Percentiles rank a stretch among this genome's conserved stretches.
These are phyloP conservation scores for Solanum neorickii DNA, from an alignment of 257 asterid species.

Conservation along the genomic window DNA sequence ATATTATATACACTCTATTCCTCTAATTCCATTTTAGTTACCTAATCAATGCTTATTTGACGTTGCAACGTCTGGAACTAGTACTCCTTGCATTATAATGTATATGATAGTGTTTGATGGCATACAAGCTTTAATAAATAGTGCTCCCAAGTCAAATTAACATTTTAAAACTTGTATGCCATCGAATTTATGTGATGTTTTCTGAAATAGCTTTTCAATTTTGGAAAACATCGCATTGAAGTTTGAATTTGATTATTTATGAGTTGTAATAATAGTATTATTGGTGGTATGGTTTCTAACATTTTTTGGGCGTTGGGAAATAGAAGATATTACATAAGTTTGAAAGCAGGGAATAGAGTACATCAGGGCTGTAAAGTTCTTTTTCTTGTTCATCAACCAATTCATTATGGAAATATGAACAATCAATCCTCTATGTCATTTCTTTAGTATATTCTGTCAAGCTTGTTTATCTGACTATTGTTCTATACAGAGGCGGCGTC, in stretches of 20 bases:
- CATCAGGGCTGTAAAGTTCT: neutral
- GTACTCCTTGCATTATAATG: neutral
- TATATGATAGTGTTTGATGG: neutral
- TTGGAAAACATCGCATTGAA: neutral
- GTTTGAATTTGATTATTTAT: neutral
- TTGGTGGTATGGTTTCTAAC: neutral
- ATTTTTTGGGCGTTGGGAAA: neutral
- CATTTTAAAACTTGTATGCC: neutral
- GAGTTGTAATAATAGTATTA: neutral
- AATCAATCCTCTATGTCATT: neutral
- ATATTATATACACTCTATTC: neutral
- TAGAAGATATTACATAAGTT: neutral
- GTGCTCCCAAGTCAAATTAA: neutral
- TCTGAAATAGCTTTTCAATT: neutral
- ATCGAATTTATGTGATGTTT: neutral
- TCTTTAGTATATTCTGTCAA: neutral
- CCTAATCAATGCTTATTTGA: neutral
- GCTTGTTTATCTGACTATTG: neutral
- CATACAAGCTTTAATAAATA: neutral
- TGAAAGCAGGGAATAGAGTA: neutral
- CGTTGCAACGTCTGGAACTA: neutral
- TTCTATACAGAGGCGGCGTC: conserved; percentile 52
- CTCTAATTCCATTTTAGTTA: neutral
- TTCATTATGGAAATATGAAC: neutral
- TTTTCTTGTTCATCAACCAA: neutral